Conservation (phyloP, 495 filamentous ascomycete genomes). For the Penicillium pulvis region DNA sequence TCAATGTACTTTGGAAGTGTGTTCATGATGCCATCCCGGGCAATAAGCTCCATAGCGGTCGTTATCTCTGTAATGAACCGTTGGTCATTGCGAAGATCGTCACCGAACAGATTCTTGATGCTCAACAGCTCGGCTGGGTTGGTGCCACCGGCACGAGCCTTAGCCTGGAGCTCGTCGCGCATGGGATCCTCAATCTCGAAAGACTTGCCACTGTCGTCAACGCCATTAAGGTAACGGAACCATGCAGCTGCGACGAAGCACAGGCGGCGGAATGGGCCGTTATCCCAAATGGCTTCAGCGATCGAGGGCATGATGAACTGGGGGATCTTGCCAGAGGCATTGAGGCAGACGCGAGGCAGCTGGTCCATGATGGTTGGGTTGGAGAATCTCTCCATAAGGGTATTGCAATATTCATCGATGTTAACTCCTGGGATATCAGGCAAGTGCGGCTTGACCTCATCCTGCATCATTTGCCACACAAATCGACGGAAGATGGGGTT, state of each 20-base stretch:
- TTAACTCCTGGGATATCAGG: constrained; percentile 48
- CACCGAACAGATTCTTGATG: constrained; percentile 48
- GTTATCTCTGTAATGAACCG: constrained; percentile 45
- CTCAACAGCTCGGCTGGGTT: constrained; percentile 41
- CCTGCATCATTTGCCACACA: constrained; percentile 51
- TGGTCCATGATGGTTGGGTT: constrained; percentile 54
- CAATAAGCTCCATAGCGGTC: constrained; percentile 43
- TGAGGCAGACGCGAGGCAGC: constrained; percentile 48
- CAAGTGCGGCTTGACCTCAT: constrained; percentile 49
- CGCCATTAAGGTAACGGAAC: constrained; percentile 49
- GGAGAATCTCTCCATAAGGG: constrained; percentile 50
- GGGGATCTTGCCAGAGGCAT: constrained; percentile 52
- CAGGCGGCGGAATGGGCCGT: constrained; percentile 45
- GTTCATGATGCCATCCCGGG: constrained; percentile 45
- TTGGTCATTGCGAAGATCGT: constrained; percentile 45
- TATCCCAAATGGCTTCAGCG: constrained; percentile 49
- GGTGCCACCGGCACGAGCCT: constrained; percentile 42
- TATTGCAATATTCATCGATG: constrained; percentile 49
- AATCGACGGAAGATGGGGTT: constrained; percentile 42
- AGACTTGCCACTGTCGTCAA: constrained; percentile 43
- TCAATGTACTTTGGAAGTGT: constrained; percentile 48
- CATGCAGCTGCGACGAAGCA: constrained; percentile 50
- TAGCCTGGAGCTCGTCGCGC: constrained; percentile 44
- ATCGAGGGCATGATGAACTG: constrained; percentile 55
- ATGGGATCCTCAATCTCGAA: constrained; percentile 49